Evolutionary conservation across 441 rosid species (phyloP).

Genomic region (Bruguiera hainesii): DNA sequence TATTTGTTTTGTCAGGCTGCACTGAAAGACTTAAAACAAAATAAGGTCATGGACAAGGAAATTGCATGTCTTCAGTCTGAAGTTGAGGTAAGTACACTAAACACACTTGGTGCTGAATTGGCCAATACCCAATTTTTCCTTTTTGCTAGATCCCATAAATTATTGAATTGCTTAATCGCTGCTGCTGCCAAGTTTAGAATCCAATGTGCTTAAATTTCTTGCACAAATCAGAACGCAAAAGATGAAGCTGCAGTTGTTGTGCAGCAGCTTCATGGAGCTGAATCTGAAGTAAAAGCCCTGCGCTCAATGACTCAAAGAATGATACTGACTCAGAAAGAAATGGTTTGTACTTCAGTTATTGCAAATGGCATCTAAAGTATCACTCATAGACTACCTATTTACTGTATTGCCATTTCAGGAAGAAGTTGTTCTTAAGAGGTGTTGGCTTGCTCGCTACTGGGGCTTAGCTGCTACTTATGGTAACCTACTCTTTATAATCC

Average conservation of each 20-base stretch:
- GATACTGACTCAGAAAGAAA: conserved; percentile 90
- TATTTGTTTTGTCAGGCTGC: conserved; percentile 40
- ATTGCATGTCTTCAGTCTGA: conserved; percentile 57
- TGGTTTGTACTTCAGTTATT: conserved; percentile 48
- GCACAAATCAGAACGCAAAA: conserved; percentile 52
- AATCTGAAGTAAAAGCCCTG: conserved; percentile 75
- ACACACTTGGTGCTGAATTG: neutral
- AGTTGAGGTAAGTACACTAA: conserved; percentile 50
- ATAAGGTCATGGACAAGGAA: conserved; percentile 60
- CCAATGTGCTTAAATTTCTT: conserved; percentile 21
- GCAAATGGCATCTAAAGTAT: conserved; percentile 21
- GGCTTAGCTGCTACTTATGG: conserved; percentile 87
- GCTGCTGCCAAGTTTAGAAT: conserved; percentile 6
- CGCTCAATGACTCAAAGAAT: conserved; percentile 81
- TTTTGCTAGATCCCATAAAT: conserved; percentile 6
- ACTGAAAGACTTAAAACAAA: conserved; percentile 70
- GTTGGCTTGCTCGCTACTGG: conserved; percentile 99
- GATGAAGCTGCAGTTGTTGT: conserved; percentile 54
- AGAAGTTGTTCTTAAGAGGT: conserved; percentile 97
- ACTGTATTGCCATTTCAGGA: conserved; percentile 48
- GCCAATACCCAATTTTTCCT: conserved; percentile 1
- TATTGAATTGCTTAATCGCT: conserved; percentile 5
- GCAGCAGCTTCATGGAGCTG: conserved; percentile 71
- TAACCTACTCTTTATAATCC: conserved; percentile 24
- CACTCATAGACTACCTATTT: conserved; percentile 2